Evolutionary conservation across 73 alveolate genomes (phyloP).

Genomic region (Tetrahymena thermophila): DNA sequence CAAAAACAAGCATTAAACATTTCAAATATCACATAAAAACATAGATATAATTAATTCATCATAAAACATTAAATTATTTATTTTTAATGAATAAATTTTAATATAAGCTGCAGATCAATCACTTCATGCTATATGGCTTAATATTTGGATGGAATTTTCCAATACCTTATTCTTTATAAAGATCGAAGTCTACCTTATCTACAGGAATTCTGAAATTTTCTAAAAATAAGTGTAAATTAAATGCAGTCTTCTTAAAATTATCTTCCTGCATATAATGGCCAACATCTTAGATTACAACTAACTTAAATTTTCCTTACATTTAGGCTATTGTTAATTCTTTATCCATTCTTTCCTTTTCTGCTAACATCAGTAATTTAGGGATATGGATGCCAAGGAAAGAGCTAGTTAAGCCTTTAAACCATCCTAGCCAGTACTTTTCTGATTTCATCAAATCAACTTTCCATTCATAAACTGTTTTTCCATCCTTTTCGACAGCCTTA

Average conservation of each 20-base stretch:
- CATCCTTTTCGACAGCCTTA: conserved; percentile 39
- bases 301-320: conserved; percentile 95
- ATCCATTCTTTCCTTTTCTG: conserved; percentile 96
- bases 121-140: not conserved
- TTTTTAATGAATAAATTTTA: no score
- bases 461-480: conserved; percentile 66
- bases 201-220: conserved; percentile 32
- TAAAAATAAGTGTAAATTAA: conserved; percentile 28
- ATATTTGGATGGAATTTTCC: conserved; percentile 42
- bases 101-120: not conserved
- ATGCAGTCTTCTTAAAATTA: conserved; percentile 61
- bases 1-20: no score
- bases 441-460: conserved; percentile 85
- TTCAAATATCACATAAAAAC: not conserved
- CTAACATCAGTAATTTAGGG: conserved; percentile 84
- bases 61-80: no score
- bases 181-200: conserved; percentile 8
- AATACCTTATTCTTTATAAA: conserved; percentile 14
- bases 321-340: conserved; percentile 92
- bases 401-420: conserved; percentile 92
- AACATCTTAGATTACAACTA: conserved; percentile 70
- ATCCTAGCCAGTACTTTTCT: conserved; percentile 85
- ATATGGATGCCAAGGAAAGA: conserved; percentile 70
- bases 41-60: no score
- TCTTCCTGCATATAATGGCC: conserved; percentile 97